Conservation (phyloP, 176 grass and related monocot genomes). For the Tillandsia fasciculata region DNA sequence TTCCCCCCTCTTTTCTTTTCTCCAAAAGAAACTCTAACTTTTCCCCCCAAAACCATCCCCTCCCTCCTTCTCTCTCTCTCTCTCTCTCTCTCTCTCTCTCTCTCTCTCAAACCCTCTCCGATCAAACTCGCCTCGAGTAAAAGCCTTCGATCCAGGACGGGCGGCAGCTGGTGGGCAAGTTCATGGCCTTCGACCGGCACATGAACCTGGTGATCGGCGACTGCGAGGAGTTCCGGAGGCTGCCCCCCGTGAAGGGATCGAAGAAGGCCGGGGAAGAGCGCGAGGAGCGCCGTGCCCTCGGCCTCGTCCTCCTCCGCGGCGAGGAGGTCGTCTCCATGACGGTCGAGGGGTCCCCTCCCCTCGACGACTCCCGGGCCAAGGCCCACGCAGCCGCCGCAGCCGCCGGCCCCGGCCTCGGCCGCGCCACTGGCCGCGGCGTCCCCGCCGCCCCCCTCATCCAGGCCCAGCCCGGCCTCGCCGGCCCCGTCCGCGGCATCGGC, state of each 20-base stretch:
- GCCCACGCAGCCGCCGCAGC: slow-evolving; percentile 34
- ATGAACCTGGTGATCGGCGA: slow-evolving; percentile 98
- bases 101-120: no score
- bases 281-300: slow-evolving; percentile 89
- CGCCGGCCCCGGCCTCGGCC: slow-evolving; percentile 61
- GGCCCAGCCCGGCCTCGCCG: slow-evolving; percentile 73
- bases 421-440: slow-evolving; percentile 60
- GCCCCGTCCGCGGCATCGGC: slow-evolving; percentile 65
- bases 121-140: no score
- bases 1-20: no score
- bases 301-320: slow-evolving; percentile 84
- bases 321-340: slow-evolving; percentile 98
- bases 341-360: slow-evolving; percentile 86
- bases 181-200: slow-evolving; percentile 99
- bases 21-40: no score
- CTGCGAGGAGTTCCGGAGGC: slow-evolving; percentile 98
- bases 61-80: no score
- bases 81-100: no score
- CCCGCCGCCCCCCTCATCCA: no score
- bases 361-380: slow-evolving; percentile 86
- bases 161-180: slow-evolving; percentile 91
- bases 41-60: no score
- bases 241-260: slow-evolving; percentile 70
- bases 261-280: slow-evolving; percentile 59
- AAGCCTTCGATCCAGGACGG: slow-evolving; percentile 98